Base-by-base conservation (phyloP, 306 rosid species). In the Mimosa pudica region DNA sequence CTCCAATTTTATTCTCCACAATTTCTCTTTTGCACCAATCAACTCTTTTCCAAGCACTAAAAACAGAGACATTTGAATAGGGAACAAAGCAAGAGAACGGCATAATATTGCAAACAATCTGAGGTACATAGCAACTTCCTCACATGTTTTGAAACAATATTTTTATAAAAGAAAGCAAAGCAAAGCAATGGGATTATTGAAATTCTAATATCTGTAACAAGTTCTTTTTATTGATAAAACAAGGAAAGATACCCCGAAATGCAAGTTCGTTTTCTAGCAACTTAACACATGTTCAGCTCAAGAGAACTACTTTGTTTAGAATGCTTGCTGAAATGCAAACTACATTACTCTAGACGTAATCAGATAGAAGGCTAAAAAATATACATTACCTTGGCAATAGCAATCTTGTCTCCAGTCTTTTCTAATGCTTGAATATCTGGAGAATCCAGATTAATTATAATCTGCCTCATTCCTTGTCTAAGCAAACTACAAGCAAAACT, bases 401-500 rank as follows among this genome's bases (percentile, higher is more conserved):
- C 82, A 49, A n/a, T 76, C 86, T 91, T 96, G 49, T 93, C 97
- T 69, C 92, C 97, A 10, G 68, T 84, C 84, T 96, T 96, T 84
- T 96, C 99, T 76, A 93, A 65, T 13, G 85, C 86, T 82, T 75
- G 81, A 86, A 93, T 96, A 48, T 96, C 93, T 55, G 89, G 88
- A 78, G 79, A 75, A 65, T 90, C 97, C 82, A 96, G 85, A 57
- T 79, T 89, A 71, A 96, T 89, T 79, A 91, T 82, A 80, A 96
- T 89, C 82, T 96, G 96, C 88, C 86, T 92, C 99, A 93, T 96
- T 86, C 96, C 99, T 87, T 86, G 96, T 79, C 99, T 88, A 77
- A 96, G 99, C 80, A 96, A 91, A 88, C 99, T 96, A 89, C 98
- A 96, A 38, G 99, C 84, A 76, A 82, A 93, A 63, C 98, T 94